These are phyloP conservation scores for Penicillium tannophilum DNA, from an alignment of 495 filamentous ascomycete genomes.

Conservation along the genomic window DNA sequence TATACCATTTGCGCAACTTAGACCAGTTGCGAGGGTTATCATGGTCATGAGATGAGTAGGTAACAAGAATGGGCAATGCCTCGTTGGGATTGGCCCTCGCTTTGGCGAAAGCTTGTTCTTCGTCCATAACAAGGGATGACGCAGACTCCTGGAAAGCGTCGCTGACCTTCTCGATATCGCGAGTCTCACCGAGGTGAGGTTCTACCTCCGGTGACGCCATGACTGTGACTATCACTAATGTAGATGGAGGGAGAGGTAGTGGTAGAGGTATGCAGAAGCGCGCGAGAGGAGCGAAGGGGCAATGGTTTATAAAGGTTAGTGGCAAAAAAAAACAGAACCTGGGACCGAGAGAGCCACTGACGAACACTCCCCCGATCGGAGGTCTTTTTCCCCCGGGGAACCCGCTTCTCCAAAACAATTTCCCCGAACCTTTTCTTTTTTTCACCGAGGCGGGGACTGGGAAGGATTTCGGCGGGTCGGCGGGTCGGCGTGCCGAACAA, in stretches of 20 bases:
- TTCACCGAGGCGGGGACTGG: background rate
- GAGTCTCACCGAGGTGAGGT: background rate
- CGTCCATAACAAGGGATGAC: slow-evolving; percentile 23
- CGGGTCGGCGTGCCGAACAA: slow-evolving; percentile 24
- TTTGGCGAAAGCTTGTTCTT: slow-evolving; percentile 32
- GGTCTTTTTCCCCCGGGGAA: slow-evolving; percentile 1
- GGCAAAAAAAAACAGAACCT: slow-evolving; percentile 1
- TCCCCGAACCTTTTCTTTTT: slow-evolving; percentile 12
- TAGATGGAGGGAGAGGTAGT: background rate
- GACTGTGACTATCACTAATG: background rate
- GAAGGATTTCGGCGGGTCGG: background rate
- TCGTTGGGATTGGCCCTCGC: slow-evolving; percentile 29
- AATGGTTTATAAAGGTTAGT: background rate
- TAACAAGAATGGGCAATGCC: slow-evolving; percentile 33
- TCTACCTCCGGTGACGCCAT: slow-evolving; percentile 1
- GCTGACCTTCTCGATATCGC: slow-evolving; percentile 18
- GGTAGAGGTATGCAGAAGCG: background rate
- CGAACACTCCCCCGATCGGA: slow-evolving; percentile 6
- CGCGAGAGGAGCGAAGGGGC: background rate
- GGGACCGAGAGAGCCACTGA: background rate
- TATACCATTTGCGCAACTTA: slow-evolving; percentile 50
- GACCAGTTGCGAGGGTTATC: slow-evolving; percentile 53
- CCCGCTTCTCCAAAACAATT: slow-evolving; percentile 14
- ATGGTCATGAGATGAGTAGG: slow-evolving; percentile 38
- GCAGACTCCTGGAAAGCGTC: slow-evolving; percentile 17